Evolutionary conservation across 208 protist species (phyloP).

Genomic region (Willaertia magna): DNA sequence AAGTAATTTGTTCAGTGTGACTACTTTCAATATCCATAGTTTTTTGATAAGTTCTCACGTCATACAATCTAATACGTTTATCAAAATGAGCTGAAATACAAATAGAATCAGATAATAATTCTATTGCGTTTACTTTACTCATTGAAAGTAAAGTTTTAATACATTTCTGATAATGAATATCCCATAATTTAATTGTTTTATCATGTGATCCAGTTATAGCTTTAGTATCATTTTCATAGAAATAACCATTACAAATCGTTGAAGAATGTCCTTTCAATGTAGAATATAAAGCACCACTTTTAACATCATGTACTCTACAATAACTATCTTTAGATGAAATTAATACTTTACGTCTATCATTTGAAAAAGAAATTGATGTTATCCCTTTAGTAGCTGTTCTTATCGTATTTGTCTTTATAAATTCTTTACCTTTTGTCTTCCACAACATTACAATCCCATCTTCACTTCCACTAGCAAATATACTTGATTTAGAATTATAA

Average conservation of each 20-base stretch:
- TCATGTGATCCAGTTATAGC: not conserved
- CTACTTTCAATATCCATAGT: not conserved
- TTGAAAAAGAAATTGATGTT: not conserved
- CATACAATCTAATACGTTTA: not conserved
- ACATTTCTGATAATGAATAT: not conserved
- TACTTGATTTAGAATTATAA: not conserved
- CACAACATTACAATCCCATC: not conserved
- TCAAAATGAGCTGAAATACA: not conserved
- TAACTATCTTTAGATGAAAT: not conserved
- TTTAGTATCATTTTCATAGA: not conserved
- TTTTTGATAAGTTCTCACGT: not conserved
- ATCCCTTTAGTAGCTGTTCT: not conserved
- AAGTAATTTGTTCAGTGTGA: not conserved
- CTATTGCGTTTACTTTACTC: not conserved
- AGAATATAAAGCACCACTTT: not conserved
- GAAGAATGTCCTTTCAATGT: not conserved
- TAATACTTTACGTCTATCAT: not conserved
- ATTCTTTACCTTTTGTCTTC: not conserved
- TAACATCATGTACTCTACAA: not conserved
- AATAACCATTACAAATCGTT: not conserved
- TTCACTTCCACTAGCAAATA: not conserved
- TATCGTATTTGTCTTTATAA: not conserved
- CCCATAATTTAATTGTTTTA: not conserved
- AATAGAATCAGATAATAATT: not conserved
- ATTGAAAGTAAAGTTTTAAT: not conserved